These are phyloP conservation scores for Elasticomyces elasticus DNA, from an alignment of 495 filamentous ascomycete genomes.

Conservation along the genomic window DNA sequence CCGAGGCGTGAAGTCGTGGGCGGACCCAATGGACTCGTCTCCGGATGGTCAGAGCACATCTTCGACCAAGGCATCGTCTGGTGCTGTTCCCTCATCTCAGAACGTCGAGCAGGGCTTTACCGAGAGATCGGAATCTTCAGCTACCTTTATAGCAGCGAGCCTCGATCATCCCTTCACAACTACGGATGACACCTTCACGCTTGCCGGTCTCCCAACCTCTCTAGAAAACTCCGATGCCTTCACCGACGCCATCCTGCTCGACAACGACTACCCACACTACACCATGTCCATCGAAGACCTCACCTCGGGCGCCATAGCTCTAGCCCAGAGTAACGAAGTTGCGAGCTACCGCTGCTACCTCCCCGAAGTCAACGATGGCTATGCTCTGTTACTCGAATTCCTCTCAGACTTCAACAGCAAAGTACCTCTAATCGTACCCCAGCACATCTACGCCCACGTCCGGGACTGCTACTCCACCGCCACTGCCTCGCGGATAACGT, in stretches of 20 bases:
- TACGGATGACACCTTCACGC: too few relatives aligned
- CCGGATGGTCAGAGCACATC: neutral
- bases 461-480: conserved; percentile 1
- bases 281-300: neutral
- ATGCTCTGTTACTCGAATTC: neutral
- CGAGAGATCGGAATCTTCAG: too few relatives aligned
- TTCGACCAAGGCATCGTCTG: neutral
- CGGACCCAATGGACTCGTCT: neutral
- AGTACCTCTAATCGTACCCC: neutral
- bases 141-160: too few relatives aligned
- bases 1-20: neutral
- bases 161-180: too few relatives aligned
- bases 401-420: conserved; percentile 4
- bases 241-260: neutral
- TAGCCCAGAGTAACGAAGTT: neutral
- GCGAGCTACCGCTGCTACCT: neutral
- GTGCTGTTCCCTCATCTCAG: too few relatives aligned
- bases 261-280: too few relatives aligned
- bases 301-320: neutral
- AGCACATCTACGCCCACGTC: neutral
- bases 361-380: neutral
- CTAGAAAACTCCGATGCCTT: neutral
- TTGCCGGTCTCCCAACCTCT: neutral
- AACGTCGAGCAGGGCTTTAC: too few relatives aligned
- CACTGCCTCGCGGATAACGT: neutral